Base-by-base conservation (phyloP, 768 basidiomycete genomes). In the Naganishia vishniacii region DNA sequence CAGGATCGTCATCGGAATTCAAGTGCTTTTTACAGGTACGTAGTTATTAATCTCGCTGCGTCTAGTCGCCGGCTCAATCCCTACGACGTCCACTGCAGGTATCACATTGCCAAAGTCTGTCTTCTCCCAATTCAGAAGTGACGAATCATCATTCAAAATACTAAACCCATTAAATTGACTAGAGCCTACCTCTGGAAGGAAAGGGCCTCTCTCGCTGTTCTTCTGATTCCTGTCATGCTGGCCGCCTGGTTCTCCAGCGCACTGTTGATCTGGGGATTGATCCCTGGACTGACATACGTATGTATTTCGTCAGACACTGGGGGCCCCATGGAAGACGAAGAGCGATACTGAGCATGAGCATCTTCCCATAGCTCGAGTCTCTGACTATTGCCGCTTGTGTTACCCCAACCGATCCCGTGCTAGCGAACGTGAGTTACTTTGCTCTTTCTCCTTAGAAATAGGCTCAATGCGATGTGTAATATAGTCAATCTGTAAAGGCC, bases 351-450 rank as follows among this genome's bases (percentile, higher is more conserved):
- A 45, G 29, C 2, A n/a, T 49, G 5, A 20, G 11, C 23, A 5
- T 13, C n/a, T 47, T n/a, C 15, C 16, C 42, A n/a, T 45, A 71
- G 66, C 67, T 76, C 31, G 80, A 81, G 53, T 61, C 65, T 18
- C 68, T 81, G 31, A 74, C 76, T 34, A 79, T 80, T 51, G 74
- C 73, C 0, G 75, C 78, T 0, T 79, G 78, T 64, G 71, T 81
- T 20, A 79, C 79, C 0, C 79, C 80, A 8, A 80, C 80, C 0
- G 80, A 81, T 63, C 80, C 80, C 0, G 79, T 80, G 20, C 59
- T 80, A 11, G 75, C 78, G 7, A 78, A 78, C 46, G 65, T 65
- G 13, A 49, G 64, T 60, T 69, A 69, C 56, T 69, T 72, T 61
- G 71, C 69, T 68, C 25, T 44, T 65, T 45, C 20, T 0, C 18